Evolutionary conservation across 2,329 filamentous ascomycete species (phyloP).

Genomic region (Dothideomycetes sp.): DNA sequence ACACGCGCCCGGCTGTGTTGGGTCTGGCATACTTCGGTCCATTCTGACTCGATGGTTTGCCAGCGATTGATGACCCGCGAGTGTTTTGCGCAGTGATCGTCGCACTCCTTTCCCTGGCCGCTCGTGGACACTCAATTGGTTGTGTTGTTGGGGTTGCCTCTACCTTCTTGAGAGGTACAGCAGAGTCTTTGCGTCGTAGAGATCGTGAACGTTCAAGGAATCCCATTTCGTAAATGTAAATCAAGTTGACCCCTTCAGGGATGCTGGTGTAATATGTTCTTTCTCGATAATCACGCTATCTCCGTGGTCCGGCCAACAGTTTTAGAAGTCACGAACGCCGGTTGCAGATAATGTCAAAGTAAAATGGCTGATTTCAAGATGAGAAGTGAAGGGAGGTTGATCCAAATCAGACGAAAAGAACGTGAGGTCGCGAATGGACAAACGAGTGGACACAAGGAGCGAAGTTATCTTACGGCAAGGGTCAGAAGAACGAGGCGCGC

Average conservation of each 20-base stretch:
- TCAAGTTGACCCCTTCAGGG: neutral
- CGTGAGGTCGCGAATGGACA: too few relatives aligned
- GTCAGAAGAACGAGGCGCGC: too few relatives aligned
- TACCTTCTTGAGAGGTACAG: neutral
- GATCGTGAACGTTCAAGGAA: conserved; percentile 11
- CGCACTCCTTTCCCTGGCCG: neutral
- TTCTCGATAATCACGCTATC: neutral
- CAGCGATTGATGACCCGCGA: neutral
- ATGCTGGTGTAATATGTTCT: too few relatives aligned
- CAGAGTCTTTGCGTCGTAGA: conserved; percentile 9
- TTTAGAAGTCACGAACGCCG: neutral
- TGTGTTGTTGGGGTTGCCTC: neutral
- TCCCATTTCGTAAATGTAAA: conserved; percentile 6
- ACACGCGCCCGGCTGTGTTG: neutral
- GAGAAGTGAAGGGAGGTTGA: too few relatives aligned
- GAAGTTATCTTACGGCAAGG: too few relatives aligned
- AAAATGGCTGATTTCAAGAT: too few relatives aligned
- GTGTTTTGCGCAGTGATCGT: neutral
- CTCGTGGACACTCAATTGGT: too few relatives aligned
- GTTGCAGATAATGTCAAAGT: too few relatives aligned
- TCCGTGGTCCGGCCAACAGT: neutral
- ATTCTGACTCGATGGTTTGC: neutral
- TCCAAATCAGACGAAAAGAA: too few relatives aligned
- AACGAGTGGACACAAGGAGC: too few relatives aligned
- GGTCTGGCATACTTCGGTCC: too few relatives aligned